Evolutionary conservation across 306 rosid species (phyloP).

Genomic region (Parietaria judaica): DNA sequence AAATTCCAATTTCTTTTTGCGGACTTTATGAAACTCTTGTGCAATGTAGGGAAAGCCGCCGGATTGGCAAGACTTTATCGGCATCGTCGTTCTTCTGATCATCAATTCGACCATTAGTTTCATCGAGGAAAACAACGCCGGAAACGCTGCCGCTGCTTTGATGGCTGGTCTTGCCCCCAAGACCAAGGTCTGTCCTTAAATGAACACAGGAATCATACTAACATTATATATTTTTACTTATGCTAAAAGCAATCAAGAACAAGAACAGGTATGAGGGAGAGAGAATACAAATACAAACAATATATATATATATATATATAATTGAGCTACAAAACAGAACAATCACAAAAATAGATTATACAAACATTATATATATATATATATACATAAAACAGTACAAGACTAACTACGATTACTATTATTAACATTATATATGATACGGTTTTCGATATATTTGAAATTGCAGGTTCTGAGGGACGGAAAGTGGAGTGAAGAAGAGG

Average conservation of each 20-base stretch:
- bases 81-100: slow-evolving; percentile 60
- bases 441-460: no score
- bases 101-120: slow-evolving; percentile 92
- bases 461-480: slow-evolving; percentile 71
- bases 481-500: slow-evolving; percentile 76
- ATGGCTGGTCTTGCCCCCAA: slow-evolving; percentile 99
- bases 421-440: no score
- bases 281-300: no score
- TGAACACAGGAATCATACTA: no score
- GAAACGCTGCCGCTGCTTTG: slow-evolving; percentile 88
- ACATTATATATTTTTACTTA: no score
- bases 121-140: slow-evolving; percentile 90
- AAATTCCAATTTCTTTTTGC: not conserved
- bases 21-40: not conserved
- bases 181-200: slow-evolving; percentile 50
- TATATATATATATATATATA: not conserved
- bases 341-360: no score
- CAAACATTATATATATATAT: no score
- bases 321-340: no score
- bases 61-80: slow-evolving; percentile 84
- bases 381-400: no score
- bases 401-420: no score
- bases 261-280: no score
- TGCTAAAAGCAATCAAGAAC: no score
- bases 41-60: slow-evolving; percentile 62